Conservation (phyloP, 768 basidiomycete genomes). For the Leccinellum albellum region DNA sequence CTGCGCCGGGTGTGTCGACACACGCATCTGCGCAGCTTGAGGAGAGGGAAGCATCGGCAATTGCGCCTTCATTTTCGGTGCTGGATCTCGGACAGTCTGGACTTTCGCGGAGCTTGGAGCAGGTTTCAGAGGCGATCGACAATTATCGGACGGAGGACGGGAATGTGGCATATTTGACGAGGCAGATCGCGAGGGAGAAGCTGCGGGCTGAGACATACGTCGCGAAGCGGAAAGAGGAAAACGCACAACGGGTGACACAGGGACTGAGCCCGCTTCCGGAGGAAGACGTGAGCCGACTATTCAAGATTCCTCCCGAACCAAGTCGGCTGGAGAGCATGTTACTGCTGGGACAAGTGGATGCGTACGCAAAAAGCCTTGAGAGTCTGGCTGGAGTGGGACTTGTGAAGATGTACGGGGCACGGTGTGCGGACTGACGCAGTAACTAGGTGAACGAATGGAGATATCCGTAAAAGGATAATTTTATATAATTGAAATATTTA, state of each 20-base stretch:
- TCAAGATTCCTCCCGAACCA: conserved; percentile 87
- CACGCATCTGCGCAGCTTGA: conserved; percentile 38
- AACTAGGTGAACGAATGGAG: not conserved
- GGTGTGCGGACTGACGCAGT: conserved; percentile 26
- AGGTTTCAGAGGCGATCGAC: conserved; percentile 82
- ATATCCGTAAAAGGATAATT: not conserved
- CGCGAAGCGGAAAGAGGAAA: conserved; percentile 88
- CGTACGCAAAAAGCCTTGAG: conserved; percentile 73
- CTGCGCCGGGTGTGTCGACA: conserved; percentile 39
- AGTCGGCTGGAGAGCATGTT: conserved; percentile 85
- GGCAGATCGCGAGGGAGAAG: conserved; percentile 87
- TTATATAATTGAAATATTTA: not conserved
- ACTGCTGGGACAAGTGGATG: conserved; percentile 84
- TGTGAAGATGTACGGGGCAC: conserved; percentile 83
- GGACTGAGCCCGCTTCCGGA: conserved; percentile 85
- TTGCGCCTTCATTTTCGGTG: conserved; percentile 61
- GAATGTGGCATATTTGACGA: conserved; percentile 81
- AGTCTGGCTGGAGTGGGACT: conserved; percentile 56
- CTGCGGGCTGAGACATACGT: conserved; percentile 74
- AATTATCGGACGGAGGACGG: conserved; percentile 87
- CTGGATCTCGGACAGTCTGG: conserved; percentile 70
- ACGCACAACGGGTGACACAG: conserved; percentile 69
- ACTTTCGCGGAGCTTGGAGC: conserved; percentile 73
- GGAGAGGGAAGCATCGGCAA: conserved; percentile 35
- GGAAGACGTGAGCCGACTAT: conserved; percentile 78